phyloP scores from a whole-genome alignment of 164 flowering plant genomes.

The Vitis riparia region DNA sequence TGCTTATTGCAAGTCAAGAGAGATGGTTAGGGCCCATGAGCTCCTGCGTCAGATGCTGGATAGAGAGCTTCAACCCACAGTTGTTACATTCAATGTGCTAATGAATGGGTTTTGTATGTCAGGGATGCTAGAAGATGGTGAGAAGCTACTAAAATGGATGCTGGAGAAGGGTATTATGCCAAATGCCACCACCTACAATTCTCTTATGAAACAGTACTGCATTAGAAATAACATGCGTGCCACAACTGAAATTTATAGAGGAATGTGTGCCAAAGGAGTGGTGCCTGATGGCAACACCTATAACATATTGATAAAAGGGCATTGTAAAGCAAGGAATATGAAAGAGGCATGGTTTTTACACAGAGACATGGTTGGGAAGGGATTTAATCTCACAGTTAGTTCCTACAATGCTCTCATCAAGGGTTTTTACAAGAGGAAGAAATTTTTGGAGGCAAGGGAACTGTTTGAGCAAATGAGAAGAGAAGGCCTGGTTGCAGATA shows the following conservation, averaged over 20 bases:
- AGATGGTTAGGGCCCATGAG: constrained; percentile 52
- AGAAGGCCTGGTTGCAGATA: constrained; percentile 44
- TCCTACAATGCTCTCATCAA: constrained; percentile 55
- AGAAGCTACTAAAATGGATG: constrained; percentile 64
- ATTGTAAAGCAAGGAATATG: constrained; percentile 72
- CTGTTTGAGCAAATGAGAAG: constrained; percentile 65
- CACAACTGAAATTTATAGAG: constrained; percentile 41
- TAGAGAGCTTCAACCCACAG: constrained; percentile 56
- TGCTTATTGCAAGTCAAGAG: constrained; percentile 54
- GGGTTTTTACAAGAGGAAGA: constrained; percentile 54
- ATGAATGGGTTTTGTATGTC: constrained; percentile 69
- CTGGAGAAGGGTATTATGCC: constrained; percentile 62
- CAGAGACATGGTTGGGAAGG: constrained; percentile 54
- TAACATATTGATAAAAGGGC: constrained; percentile 62
- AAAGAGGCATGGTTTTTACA: constrained; percentile 67
- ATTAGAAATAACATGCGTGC: constrained; percentile 52
- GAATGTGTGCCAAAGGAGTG: constrained; percentile 48
- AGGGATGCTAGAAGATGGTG: constrained; percentile 67
- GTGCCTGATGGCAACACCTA: constrained; percentile 57
- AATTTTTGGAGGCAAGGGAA: constrained; percentile 53
- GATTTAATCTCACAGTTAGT: constrained; percentile 38
- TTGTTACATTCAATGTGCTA: constrained; percentile 72
- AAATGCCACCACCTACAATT: constrained; percentile 58
- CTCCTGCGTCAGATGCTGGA: constrained; percentile 55
- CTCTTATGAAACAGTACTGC: constrained; percentile 66